Evolutionary conservation across 257 asterid genomes (phyloP).

Genomic region (Solanum medicagineum): DNA sequence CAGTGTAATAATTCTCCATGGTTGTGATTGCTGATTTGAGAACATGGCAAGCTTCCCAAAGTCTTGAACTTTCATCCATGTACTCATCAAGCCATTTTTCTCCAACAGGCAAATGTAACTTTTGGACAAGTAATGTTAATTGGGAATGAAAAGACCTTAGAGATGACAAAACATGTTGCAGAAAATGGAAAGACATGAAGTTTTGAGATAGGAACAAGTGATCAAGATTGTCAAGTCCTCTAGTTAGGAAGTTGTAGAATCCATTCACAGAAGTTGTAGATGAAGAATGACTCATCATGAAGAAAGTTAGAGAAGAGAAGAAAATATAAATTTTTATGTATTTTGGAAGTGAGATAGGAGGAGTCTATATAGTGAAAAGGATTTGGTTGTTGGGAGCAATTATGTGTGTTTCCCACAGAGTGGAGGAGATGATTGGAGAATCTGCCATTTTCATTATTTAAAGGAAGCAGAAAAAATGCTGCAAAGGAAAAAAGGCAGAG

Average conservation of each 20-base stretch:
- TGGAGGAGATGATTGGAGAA: slow-evolving; percentile 77
- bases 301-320: neutral
- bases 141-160: slow-evolving; percentile 55
- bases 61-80: slow-evolving; percentile 76
- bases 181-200: slow-evolving; percentile 52
- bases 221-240: slow-evolving; percentile 51
- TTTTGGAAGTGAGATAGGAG: slow-evolving; percentile 1
- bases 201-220: slow-evolving; percentile 34
- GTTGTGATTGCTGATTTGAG: slow-evolving; percentile 43
- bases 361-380: slow-evolving; percentile 27
- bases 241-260: slow-evolving; percentile 39
- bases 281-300: slow-evolving; percentile 56
- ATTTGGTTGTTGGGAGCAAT: slow-evolving; percentile 63
- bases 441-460: slow-evolving; percentile 41
- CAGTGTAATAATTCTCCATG: slow-evolving; percentile 41
- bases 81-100: slow-evolving; percentile 73
- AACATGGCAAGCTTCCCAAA: slow-evolving; percentile 59
- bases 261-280: slow-evolving; percentile 42
- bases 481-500: slow-evolving; percentile 2
- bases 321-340: neutral
- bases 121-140: slow-evolving; percentile 33
- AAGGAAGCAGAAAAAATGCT: slow-evolving; percentile 7
- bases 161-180: slow-evolving; percentile 45
- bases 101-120: slow-evolving; percentile 48
- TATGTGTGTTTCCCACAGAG: slow-evolving; percentile 44